Base-by-base conservation (phyloP, 345 rosid species). In the Clausena lansium region DNA sequence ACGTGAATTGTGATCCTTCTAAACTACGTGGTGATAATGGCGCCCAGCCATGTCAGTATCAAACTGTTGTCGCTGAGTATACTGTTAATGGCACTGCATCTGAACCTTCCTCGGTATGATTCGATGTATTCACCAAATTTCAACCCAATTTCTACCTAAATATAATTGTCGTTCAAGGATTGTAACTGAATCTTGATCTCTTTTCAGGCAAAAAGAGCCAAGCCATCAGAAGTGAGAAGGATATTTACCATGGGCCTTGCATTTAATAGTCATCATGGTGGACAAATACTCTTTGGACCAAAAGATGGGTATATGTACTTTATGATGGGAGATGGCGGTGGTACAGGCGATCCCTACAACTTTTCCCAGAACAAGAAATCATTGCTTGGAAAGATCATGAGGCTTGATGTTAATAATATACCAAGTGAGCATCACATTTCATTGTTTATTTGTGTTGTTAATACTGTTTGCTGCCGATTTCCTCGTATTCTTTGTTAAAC, bases 241-340 rank as follows among this genome's bases (percentile, higher is more conserved):
- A 92, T 94, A 75, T 86, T 96, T 76, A 94, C 97, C 1, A 88
- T 96, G 97, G 98, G 99, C 55, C 97, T 96, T 80, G 95, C 98
- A 6, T 92, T 90, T 76, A 90, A 90, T 6, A 80, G 97, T 65
- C 87, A 92, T 25, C 98, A 94, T 59, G 99, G 82, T 9, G 99
- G 99, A 71, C 99, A 96, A 89, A 91, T 96, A 80, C 94, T 96
- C 59, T 94, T 96, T 76, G 99, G 99, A 17, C 99, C 98, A 4
- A 50, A 72, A 2, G 99, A 96, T 52, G 97, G 99, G 20, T 94
- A 89, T 85, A 73, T 96, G 45, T 96, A 96, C 85, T 89, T 94
- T 69, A 93, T 90, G 99, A 94, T 87, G 91, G 98, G 98, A 47
- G 97, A 94, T 59, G 99, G 98, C 19, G 98, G 98, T 30, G 88